Evolutionary conservation across 306 rosid genomes (phyloP).

Genomic region (Datisca glomerata): DNA sequence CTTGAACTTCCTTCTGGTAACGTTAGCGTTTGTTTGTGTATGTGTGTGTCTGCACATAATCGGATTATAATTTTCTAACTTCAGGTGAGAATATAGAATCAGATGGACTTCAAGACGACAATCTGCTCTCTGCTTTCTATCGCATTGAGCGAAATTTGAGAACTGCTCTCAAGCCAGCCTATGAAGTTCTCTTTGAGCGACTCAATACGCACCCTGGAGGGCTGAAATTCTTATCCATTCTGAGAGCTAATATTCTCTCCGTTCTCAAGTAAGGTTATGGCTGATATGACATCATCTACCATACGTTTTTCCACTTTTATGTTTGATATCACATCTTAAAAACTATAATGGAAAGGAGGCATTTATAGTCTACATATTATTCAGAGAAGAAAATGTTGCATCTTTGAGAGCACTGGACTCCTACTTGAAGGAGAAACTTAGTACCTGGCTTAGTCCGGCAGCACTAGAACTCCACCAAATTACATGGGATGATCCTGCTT

Average conservation of each 20-base stretch:
- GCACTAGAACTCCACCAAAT: constrained; percentile 92
- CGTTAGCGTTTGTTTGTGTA: constrained; percentile 7
- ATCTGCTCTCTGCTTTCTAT: constrained; percentile 50
- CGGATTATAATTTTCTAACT: constrained; percentile 8
- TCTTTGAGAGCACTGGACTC: constrained; percentile 83
- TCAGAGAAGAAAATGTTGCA: constrained; percentile 67
- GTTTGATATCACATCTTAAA: no score
- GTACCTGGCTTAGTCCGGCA: constrained; percentile 95
- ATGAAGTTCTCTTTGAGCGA: constrained; percentile 81
- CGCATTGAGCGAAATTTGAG: constrained; percentile 75
- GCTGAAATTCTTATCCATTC: constrained; percentile 57
- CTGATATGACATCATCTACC: no score
- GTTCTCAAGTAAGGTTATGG: constrained; percentile 70
- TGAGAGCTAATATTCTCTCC: constrained; percentile 71
- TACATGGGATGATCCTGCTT: constrained; percentile 97
- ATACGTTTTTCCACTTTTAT: no score
- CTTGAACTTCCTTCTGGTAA: constrained; percentile 64
- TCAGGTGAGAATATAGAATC: constrained; percentile 40
- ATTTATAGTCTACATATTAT: constrained; percentile 6
- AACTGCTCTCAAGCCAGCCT: constrained; percentile 65
- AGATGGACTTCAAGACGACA: constrained; percentile 36
- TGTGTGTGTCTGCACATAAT: not conserved
- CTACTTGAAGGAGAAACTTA: constrained; percentile 73
- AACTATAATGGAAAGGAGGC: no score
- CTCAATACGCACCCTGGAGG: constrained; percentile 93